phyloP scores from a whole-genome alignment of 257 asterid genomes.

The Thymus quinquecostatus region DNA sequence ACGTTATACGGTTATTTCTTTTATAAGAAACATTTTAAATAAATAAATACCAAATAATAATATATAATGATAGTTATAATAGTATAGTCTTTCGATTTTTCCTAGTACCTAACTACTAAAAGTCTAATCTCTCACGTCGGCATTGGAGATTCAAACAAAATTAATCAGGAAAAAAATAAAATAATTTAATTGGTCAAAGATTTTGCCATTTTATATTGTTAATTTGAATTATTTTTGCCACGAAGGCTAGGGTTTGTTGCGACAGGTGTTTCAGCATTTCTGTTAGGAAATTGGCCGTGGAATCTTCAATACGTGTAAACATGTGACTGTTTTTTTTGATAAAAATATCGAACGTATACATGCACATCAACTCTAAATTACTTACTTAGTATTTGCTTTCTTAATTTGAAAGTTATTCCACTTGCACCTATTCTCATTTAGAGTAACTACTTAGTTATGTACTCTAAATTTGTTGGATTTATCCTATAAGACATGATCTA shows the following conservation, averaged over 20 bases:
- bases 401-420: too few relatives aligned
- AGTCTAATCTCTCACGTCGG: background rate
- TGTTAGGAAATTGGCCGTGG: constrained; percentile 19
- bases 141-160: background rate
- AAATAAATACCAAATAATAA: background rate
- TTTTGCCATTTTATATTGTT: background rate
- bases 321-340: constrained; percentile 10
- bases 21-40: background rate
- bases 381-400: background rate
- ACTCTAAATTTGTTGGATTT: too few relatives aligned
- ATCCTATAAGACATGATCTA: too few relatives aligned
- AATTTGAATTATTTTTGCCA: constrained; percentile 4
- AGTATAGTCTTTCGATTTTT: too few relatives aligned
- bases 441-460: too few relatives aligned
- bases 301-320: constrained; percentile 28
- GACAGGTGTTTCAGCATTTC: constrained; percentile 26
- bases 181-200: constrained; percentile 21
- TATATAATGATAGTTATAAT: background rate
- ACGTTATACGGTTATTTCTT: background rate
- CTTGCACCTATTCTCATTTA: too few relatives aligned
- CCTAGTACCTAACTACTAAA: too few relatives aligned
- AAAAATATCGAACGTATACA: background rate
- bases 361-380: background rate
- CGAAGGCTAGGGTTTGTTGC: background rate
- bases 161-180: background rate